phyloP scores from a whole-genome alignment of 352 stramenopile genomes.

The Ophiocytium majus region DNA sequence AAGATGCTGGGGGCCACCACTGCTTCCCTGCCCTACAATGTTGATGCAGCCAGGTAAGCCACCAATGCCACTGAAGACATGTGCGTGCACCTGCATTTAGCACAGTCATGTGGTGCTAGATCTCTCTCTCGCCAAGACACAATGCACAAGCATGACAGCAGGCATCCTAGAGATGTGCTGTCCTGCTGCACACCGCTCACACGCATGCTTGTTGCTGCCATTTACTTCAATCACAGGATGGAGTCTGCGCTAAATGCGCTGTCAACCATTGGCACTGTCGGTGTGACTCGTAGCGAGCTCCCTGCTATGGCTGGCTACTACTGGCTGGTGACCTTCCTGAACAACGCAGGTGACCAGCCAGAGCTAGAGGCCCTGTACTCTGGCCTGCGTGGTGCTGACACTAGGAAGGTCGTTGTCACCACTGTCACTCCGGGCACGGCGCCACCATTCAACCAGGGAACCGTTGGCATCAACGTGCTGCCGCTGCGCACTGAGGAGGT shows the following conservation, averaged over 20 bases:
- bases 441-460: conserved; percentile 61
- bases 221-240: conserved; percentile 58
- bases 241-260: conserved; percentile 67
- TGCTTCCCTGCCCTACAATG: conserved; percentile 41
- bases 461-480: conserved; percentile 59
- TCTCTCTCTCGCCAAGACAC: no score
- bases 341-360: conserved; percentile 67
- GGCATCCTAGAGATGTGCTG: no score
- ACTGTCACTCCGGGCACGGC: conserved; percentile 36
- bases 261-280: conserved; percentile 72
- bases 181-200: no score
- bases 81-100: no score
- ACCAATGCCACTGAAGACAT: no score
- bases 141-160: no score
- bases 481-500: conserved; percentile 61
- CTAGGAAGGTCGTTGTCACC: conserved; percentile 18
- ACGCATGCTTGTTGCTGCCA: neutral
- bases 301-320: conserved; percentile 56
- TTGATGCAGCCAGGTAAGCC: conserved; percentile 14
- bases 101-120: no score
- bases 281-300: conserved; percentile 63
- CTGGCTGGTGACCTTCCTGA: conserved; percentile 84
- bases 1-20: conserved; percentile 26
- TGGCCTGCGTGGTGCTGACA: conserved; percentile 19
- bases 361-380: conserved; percentile 36